Percentiles rank a stretch among this genome's conserved stretches.
Evolutionary conservation across 305 asterid species (phyloP).

Genomic region (Plantago coronopus): DNA sequence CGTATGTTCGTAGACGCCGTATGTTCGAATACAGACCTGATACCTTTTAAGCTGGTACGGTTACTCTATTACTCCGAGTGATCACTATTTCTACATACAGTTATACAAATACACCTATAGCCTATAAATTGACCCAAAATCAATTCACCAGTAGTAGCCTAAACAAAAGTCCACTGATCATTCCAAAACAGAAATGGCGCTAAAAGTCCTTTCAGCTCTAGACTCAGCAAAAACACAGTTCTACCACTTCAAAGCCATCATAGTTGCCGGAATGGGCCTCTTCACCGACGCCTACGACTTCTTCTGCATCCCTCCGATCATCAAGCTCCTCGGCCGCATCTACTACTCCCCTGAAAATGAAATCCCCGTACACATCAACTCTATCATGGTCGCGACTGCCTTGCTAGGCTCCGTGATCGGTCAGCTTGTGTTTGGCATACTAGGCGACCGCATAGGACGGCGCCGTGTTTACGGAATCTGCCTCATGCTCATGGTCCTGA

Average conservation of each 20-base stretch:
- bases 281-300: conserved; percentile 56
- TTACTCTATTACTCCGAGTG: no score
- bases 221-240: conserved; percentile 49
- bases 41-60: no score
- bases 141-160: not conserved
- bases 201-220: conserved; percentile 42
- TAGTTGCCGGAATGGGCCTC: conserved; percentile 60
- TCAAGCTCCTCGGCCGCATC: conserved; percentile 40
- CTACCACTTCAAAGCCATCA: conserved; percentile 51
- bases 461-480: conserved; percentile 46
- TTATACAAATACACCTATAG: no score
- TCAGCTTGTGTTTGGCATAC: conserved; percentile 39
- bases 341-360: conserved; percentile 29
- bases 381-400: conserved; percentile 32
- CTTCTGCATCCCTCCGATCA: conserved; percentile 53
- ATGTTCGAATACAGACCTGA: no score
- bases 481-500: conserved; percentile 41
- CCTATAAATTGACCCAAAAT: not conserved
- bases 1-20: no score
- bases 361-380: conserved; percentile 27
- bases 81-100: no score
- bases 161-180: not conserved
- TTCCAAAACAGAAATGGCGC: conserved; percentile 24
- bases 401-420: conserved; percentile 48
- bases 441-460: conserved; percentile 46